These are phyloP conservation scores for Discostella pseudostelligera DNA, from an alignment of 108 stramenopile species.

Conservation along the genomic window DNA sequence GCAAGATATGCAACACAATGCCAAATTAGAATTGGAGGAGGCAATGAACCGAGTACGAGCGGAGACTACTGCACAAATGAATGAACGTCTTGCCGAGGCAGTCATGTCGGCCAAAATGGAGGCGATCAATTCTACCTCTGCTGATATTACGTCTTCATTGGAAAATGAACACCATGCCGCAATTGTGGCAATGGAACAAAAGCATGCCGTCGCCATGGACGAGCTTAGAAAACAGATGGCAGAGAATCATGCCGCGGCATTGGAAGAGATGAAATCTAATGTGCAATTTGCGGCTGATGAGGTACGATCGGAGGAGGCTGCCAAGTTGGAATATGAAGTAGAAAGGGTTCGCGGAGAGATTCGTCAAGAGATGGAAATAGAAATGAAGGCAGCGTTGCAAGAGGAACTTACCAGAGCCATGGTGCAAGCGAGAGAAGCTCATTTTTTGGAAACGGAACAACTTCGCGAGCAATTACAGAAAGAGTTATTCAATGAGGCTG, in stretches of 20 bases:
- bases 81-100: conserved; percentile 20
- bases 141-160: conserved; percentile 18
- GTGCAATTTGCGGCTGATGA: conserved; percentile 22
- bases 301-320: conserved; percentile 20
- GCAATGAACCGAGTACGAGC: conserved; percentile 14
- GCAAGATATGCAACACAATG: conserved; percentile 19
- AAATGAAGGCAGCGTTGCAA: conserved; percentile 13
- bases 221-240: conserved; percentile 11
- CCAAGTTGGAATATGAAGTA: conserved; percentile 17
- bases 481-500: conserved; percentile 13
- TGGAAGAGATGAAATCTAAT: conserved; percentile 21
- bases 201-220: conserved; percentile 5
- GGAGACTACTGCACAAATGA: conserved; percentile 8
- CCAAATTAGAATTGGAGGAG: conserved; percentile 18
- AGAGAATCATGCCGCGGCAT: conserved; percentile 11
- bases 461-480: conserved; percentile 16
- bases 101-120: conserved; percentile 34
- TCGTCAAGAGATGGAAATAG: conserved; percentile 16
- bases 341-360: conserved; percentile 34
- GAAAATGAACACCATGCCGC: conserved; percentile 10
- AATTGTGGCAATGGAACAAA: conserved; percentile 23
- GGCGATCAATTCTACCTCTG: conserved; percentile 16
- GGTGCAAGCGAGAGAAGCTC: conserved; percentile 9
- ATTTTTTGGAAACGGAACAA: conserved; percentile 15
- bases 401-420: conserved; percentile 8